Conservation (phyloP, 768 basidiomycete species). For the Mycena sanguinolenta region DNA sequence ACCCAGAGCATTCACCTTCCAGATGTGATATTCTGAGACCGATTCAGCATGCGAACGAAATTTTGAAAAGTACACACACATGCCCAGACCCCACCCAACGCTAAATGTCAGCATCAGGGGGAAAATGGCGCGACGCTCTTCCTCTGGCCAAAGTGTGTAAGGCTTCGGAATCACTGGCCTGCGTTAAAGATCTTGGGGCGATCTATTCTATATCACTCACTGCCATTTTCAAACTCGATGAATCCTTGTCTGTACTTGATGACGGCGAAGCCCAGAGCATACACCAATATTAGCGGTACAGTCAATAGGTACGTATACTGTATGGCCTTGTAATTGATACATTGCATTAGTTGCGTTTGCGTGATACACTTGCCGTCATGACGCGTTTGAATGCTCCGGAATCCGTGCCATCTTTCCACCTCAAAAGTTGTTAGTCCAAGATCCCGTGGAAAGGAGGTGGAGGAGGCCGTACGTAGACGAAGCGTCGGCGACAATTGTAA, state of each 20-base stretch:
- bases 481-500: too few relatives aligned
- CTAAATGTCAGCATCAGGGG: slow-evolving; percentile 77
- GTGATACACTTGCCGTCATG: slow-evolving; percentile 77
- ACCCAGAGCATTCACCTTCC: slow-evolving; percentile 69
- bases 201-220: slow-evolving; percentile 53
- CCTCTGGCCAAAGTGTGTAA: slow-evolving; percentile 65
- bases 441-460: too few relatives aligned
- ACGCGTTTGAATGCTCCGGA: slow-evolving; percentile 86
- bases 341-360: not conserved
- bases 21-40: slow-evolving; percentile 77
- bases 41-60: slow-evolving; percentile 2
- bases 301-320: slow-evolving; percentile 78
- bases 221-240: slow-evolving; percentile 54
- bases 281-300: slow-evolving; percentile 72
- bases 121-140: slow-evolving; percentile 64
- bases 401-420: slow-evolving; percentile 74
- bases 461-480: too few relatives aligned
- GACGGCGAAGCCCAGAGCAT: slow-evolving; percentile 71
- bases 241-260: slow-evolving; percentile 85
- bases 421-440: too few relatives aligned
- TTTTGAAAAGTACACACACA: slow-evolving; percentile 60
- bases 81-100: slow-evolving; percentile 79
- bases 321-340: slow-evolving; percentile 4
- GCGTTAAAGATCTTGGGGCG: slow-evolving; percentile 11
- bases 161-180: slow-evolving; percentile 75